A percentile compares a stretch with the other conserved stretches of the same genome.
phyloP scores from a whole-genome alignment of 2,329 filamentous ascomycete species.

The Calonectria honghensis region DNA sequence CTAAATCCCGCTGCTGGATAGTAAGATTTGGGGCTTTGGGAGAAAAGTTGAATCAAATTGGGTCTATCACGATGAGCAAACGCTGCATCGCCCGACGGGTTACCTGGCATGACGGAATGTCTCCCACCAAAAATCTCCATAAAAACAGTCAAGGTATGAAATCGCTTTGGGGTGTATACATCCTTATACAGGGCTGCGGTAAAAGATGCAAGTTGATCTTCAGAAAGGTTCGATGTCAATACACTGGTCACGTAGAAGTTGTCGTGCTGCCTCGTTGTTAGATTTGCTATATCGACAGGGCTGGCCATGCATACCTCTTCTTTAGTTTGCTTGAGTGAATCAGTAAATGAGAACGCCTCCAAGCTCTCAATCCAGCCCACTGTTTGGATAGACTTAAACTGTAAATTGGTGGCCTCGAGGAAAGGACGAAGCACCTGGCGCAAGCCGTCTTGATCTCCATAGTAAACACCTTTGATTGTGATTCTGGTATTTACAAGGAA shows the following conservation, averaged over 20 bases:
- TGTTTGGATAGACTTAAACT: conserved; percentile 24
- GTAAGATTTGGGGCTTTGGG: conserved; percentile 55
- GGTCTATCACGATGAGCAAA: conserved; percentile 66
- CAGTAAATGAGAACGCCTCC: conserved; percentile 42
- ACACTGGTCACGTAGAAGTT: conserved; percentile 57
- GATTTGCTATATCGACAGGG: rapidly evolving
- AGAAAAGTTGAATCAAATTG: conserved; percentile 70
- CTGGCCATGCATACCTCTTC: conserved; percentile 38
- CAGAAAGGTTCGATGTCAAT: conserved; percentile 50
- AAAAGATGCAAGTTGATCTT: conserved; percentile 49
- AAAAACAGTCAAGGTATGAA: conserved; percentile 46
- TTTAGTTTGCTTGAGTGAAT: conserved; percentile 51
- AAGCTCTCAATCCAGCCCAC: conserved; percentile 54
- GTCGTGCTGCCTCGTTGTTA: conserved; percentile 48
- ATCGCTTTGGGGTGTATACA: conserved; percentile 4
- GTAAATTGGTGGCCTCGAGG: conserved; percentile 37
- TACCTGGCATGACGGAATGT: conserved; percentile 60
- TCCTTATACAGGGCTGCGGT: conserved; percentile 42
- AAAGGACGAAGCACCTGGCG: conserved; percentile 44
- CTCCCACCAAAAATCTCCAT: conserved; percentile 58
- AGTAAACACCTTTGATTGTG: conserved; percentile 55
- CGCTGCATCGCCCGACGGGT: conserved; percentile 54
- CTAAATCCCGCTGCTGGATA: conserved; percentile 58
- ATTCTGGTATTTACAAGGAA: conserved; percentile 42
- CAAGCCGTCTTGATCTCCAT: conserved; percentile 46